Conservation (phyloP, 441 rosid genomes). For the Francoa sonchifolia region DNA sequence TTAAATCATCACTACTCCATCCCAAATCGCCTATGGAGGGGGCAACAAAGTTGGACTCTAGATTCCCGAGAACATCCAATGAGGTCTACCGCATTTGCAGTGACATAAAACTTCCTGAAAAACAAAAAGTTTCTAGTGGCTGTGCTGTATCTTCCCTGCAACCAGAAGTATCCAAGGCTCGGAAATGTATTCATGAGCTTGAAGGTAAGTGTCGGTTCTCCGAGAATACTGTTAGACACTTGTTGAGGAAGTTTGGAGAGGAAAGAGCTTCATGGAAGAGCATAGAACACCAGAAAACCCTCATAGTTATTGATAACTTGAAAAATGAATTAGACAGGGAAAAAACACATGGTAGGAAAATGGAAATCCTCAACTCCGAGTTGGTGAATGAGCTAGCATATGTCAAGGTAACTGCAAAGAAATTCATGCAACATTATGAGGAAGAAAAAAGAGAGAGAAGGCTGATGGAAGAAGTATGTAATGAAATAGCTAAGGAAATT, state of each 20-base stretch:
- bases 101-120: slow-evolving; percentile 22
- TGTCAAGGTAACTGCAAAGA: slow-evolving; percentile 34
- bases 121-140: slow-evolving; percentile 34
- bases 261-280: slow-evolving; percentile 76
- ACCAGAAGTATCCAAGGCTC: slow-evolving; percentile 33
- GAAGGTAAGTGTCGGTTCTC: slow-evolving; percentile 26
- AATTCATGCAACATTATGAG: slow-evolving; percentile 65
- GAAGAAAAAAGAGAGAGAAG: slow-evolving; percentile 36
- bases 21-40: slow-evolving; percentile 26
- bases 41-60: slow-evolving; percentile 36
- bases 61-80: slow-evolving; percentile 18
- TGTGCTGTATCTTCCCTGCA: slow-evolving; percentile 28
- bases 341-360: slow-evolving; percentile 21
- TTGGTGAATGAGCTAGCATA: slow-evolving; percentile 33
- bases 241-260: slow-evolving; percentile 82
- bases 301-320: slow-evolving; percentile 22
- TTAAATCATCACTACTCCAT: slow-evolving; percentile 16
- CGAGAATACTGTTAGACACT: slow-evolving; percentile 72
- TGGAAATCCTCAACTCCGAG: slow-evolving; percentile 33
- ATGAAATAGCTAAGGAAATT: slow-evolving; percentile 38
- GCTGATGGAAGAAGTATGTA: slow-evolving; percentile 42
- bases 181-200: slow-evolving; percentile 28
- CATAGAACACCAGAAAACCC: slow-evolving; percentile 63
- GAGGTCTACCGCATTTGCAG: slow-evolving; percentile 13
- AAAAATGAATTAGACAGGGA: slow-evolving; percentile 31